Evolutionary conservation across 2,329 filamentous ascomycete genomes (phyloP), one percentile per base, ranked within the genome.

Genomic region (Scolecobasidium constrictum): DNA sequence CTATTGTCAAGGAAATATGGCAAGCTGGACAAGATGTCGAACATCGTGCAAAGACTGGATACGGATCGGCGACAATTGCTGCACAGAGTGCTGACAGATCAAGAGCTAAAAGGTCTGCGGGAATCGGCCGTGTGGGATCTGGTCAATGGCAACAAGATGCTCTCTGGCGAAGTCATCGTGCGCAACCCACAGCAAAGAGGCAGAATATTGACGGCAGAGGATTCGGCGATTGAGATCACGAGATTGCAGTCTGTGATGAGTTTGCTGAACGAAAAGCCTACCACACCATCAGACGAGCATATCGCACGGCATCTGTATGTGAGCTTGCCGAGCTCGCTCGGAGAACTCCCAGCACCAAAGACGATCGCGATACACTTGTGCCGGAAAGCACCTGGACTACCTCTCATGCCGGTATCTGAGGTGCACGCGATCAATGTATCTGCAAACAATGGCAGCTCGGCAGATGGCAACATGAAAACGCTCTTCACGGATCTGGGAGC

Each of bases 191-290:
- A 73, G 16, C 80, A 88, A 56, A 76, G 83, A 21, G 92, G 92
- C 6, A 78, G 88, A 36, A 79, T 96, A 20, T 64, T 98, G 53
- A 95, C 88, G 0, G 86, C 85, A 11, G 83, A 95, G 42, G 92
- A 98, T 61, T 94, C 88, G 1, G 85, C 92, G 3, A 83, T 96
- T 20, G 84, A 94, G 46, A 77, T 95, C 50, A 90, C 90, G 5
- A 86, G 80, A 57, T 68, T 96, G 44, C 93, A 98, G 65, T 93
- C 92, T 4, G 77, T 88, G 56, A 98, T 98, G 92, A 94, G 87
- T 61, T 73, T 96, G 53, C 70, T 98, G 36, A 82, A 94, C 45
- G 82, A 85, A 51, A 77, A 81, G n/a, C 88, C 87, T 0, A 74
- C 76, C 16, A 69, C 76, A 3, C 67, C 75, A 7, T 63, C 76